Evolutionary conservation across 306 rosid genomes (phyloP).

Genomic region (Cercis canadensis): DNA sequence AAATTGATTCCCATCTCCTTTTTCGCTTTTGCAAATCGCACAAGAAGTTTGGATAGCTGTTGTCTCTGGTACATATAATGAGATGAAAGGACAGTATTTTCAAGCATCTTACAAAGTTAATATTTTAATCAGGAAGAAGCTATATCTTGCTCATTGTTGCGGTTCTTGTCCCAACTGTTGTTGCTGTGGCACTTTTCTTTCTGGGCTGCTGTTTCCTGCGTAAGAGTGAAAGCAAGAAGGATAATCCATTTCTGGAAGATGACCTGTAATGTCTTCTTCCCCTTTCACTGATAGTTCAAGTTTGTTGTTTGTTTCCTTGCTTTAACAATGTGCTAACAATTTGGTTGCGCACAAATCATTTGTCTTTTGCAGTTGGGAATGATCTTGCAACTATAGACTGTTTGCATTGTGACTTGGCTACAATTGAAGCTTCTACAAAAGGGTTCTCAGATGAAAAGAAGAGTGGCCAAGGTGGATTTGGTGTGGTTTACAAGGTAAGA

Average conservation of each 20-base stretch:
- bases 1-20: no score
- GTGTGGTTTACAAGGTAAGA: conserved; percentile 59
- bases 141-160: conserved; percentile 37
- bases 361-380: conserved; percentile 31
- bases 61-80: no score
- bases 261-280: conserved; percentile 40
- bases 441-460: conserved; percentile 47
- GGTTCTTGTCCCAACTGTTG: conserved; percentile 44
- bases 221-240: conserved; percentile 42
- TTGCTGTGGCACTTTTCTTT: conserved; percentile 32
- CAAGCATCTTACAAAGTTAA: no score
- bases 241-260: conserved; percentile 13
- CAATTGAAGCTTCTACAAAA: conserved; percentile 52
- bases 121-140: conserved; percentile 42
- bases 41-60: no score
- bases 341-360: conserved; percentile 4
- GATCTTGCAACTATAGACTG: conserved; percentile 43
- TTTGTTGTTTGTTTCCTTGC: conserved; percentile 10
- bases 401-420: conserved; percentile 47
- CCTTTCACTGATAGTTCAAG: neutral
- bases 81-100: no score
- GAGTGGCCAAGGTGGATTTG: conserved; percentile 68
- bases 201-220: conserved; percentile 47
- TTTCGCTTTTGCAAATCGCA: no score
- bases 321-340: neutral